Evolutionary conservation across 2,329 filamentous ascomycete genomes (phyloP).

Genomic region (Uncinocarpus reesii): DNA sequence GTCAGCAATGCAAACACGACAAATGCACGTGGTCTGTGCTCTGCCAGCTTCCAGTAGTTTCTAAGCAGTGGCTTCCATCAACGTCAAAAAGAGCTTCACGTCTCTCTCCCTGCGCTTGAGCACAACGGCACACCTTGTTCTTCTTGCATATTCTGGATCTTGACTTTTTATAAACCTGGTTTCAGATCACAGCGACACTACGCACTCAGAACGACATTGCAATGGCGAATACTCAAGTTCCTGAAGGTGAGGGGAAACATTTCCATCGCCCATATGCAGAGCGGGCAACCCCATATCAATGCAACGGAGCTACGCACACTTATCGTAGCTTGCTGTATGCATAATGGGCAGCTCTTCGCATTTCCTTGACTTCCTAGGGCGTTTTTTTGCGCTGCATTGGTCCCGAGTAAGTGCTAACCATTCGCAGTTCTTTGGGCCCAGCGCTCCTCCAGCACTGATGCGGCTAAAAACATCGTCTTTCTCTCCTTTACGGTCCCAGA

Average conservation of each 20-base stretch:
- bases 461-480: constrained; percentile 88
- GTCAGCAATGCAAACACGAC: constrained; percentile 1
- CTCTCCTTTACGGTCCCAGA: constrained; percentile 84
- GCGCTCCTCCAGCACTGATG: constrained; percentile 70
- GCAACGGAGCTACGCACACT: neutral
- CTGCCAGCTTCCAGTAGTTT: constrained; percentile 33
- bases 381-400: too few species aligned
- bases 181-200: constrained; percentile 12
- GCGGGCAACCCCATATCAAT: neutral
- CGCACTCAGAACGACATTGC: constrained; percentile 14
- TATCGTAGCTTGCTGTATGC: neutral
- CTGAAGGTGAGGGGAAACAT: constrained; percentile 36
- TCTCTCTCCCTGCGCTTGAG: neutral
- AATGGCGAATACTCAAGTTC: constrained; percentile 31
- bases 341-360: neutral
- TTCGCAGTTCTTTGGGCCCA: constrained; percentile 90
- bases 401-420: neutral
- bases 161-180: constrained; percentile 14
- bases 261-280: constrained; percentile 23
- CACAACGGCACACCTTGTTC: too few species aligned
- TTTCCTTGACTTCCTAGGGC: too few species aligned
- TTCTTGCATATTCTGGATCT: neutral
- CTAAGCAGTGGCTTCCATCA: constrained; percentile 22
- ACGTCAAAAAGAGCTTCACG: neutral
- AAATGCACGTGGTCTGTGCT: constrained; percentile 9